Conservation (phyloP, 2,329 filamentous ascomycete genomes). For the Paraphoma chrysanthemicola region DNA sequence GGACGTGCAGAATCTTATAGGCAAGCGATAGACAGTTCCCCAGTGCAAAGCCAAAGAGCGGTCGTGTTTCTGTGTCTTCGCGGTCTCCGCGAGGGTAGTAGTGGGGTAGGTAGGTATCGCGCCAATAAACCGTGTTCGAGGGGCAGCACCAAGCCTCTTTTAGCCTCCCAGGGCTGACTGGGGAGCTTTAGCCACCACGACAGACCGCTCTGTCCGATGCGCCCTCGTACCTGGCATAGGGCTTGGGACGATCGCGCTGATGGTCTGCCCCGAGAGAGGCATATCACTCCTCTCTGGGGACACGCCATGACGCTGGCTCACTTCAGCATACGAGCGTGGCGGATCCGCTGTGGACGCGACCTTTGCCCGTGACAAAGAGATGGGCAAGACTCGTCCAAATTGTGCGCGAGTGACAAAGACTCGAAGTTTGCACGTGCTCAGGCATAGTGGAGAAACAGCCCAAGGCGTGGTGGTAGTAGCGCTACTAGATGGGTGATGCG, state of each 20-base stretch:
- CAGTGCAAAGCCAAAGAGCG: conserved; percentile 20
- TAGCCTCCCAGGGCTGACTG: conserved; percentile 4
- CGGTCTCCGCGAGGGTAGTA: conserved; percentile 20
- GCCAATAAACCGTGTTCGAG: conserved; percentile 17
- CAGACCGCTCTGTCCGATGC: conserved; percentile 26
- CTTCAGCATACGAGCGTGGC: too few relatives aligned
- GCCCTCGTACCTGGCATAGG: conserved; percentile 7
- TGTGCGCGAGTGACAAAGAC: background rate
- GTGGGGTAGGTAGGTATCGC: conserved; percentile 18
- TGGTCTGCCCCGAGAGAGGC: background rate
- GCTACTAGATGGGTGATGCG: background rate
- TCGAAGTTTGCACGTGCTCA: background rate
- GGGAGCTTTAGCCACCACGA: conserved; percentile 7
- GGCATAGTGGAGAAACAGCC: too few relatives aligned
- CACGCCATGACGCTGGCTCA: too few relatives aligned
- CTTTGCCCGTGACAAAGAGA: background rate
- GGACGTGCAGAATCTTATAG: conserved; percentile 20
- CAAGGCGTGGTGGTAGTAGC: background rate
- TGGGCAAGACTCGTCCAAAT: too few relatives aligned
- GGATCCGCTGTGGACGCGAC: too few relatives aligned
- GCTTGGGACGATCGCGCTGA: conserved; percentile 5
- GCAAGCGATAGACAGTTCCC: conserved; percentile 21
- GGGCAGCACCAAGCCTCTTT: conserved; percentile 1
- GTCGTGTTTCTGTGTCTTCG: conserved; percentile 24
- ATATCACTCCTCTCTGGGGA: too few relatives aligned